These are phyloP conservation scores for Diplosphaera chodatii DNA, from an alignment of 139 green algal genomes.

Conservation along the genomic window DNA sequence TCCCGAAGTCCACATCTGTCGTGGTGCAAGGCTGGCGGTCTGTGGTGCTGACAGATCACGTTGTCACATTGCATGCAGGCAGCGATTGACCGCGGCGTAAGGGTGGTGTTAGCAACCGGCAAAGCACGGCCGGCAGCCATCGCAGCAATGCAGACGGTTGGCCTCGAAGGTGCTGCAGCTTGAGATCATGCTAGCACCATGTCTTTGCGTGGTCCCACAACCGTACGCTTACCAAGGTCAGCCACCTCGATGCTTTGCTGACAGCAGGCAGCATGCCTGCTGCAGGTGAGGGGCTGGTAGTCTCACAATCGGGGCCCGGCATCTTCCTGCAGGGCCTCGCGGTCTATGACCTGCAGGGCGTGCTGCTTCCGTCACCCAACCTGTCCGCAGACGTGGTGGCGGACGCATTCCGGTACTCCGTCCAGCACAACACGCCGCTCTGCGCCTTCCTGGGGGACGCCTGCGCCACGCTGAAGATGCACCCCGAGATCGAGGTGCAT, in stretches of 20 bases:
- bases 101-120: conserved; percentile 84
- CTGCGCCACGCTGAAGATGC: conserved; percentile 67
- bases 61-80: too few relatives aligned
- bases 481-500: conserved; percentile 49
- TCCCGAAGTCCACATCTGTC: too few relatives aligned
- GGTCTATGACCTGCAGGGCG: conserved; percentile 46
- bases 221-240: too few relatives aligned
- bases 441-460: conserved; percentile 82
- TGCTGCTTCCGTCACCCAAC: conserved; percentile 21
- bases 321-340: conserved; percentile 85
- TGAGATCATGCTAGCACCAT: too few relatives aligned
- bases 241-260: too few relatives aligned
- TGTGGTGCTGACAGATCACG: too few relatives aligned
- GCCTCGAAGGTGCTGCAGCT: conserved; percentile 64
- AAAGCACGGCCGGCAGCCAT: conserved; percentile 88
- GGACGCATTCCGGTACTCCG: conserved; percentile 45
- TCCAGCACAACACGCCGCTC: conserved; percentile 25
- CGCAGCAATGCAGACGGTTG: conserved; percentile 42
- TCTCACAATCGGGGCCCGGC: conserved; percentile 47
- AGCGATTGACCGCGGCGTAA: conserved; percentile 53
- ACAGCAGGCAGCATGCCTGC: too few relatives aligned
- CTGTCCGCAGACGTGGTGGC: conserved; percentile 51
- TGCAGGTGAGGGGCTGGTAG: conserved; percentile 52
- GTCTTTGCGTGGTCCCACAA: too few relatives aligned
- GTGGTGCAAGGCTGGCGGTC: too few relatives aligned